Conservation (phyloP, 257 asterid genomes). For the Nicotiana sylvestris region DNA sequence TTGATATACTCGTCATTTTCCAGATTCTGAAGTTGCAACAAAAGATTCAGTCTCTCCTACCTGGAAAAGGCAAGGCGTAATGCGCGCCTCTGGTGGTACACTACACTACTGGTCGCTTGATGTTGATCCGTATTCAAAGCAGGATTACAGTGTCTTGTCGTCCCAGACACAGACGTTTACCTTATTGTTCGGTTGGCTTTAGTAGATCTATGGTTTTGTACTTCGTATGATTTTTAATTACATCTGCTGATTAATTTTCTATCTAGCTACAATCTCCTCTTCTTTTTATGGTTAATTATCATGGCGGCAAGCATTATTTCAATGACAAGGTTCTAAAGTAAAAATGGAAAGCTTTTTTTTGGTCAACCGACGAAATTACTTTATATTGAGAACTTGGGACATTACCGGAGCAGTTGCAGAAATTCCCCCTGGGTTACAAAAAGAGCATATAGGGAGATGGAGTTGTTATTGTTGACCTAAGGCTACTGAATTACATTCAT, state of each 20-base stretch:
- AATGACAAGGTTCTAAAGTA: too few relatives aligned
- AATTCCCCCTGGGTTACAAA: too few relatives aligned
- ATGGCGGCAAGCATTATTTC: not conserved
- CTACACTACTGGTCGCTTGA: not conserved
- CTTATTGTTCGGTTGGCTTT: not conserved
- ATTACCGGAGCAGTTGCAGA: too few relatives aligned
- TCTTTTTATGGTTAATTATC: not conserved
- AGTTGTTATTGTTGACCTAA: too few relatives aligned
- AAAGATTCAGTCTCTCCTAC: slow-evolving; percentile 70
- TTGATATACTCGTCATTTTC: slow-evolving; percentile 11
- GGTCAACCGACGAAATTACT: too few relatives aligned
- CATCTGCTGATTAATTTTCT: not conserved
- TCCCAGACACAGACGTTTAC: not conserved
- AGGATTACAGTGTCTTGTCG: not conserved
- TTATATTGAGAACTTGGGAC: too few relatives aligned
- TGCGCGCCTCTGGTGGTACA: not conserved
- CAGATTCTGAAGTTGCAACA: slow-evolving; percentile 80
- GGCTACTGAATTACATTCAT: too few relatives aligned
- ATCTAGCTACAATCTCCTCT: not conserved
- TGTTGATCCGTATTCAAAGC: not conserved
- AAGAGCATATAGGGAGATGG: too few relatives aligned
- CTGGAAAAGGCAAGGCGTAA: slow-evolving; percentile 81
- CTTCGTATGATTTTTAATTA: not conserved
- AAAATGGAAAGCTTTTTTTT: too few relatives aligned
- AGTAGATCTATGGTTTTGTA: not conserved